These are phyloP conservation scores for Tolypocladium paradoxum DNA, from an alignment of 2,329 filamentous ascomycete species.

Conservation along the genomic window DNA sequence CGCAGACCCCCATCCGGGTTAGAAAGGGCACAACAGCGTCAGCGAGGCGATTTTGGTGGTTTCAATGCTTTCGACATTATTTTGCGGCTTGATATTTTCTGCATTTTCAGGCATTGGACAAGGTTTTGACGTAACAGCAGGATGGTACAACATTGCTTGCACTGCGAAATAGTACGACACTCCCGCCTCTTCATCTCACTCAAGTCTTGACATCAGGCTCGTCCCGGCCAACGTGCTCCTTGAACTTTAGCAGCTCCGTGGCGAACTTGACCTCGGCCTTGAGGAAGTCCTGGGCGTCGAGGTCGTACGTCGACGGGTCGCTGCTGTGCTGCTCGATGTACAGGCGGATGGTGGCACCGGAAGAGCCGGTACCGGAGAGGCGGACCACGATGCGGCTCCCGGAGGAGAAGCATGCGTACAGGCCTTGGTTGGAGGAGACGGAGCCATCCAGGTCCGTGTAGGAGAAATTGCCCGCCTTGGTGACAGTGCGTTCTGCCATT, in stretches of 20 bases:
- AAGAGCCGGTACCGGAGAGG: conserved; percentile 88
- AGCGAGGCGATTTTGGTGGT: not conserved
- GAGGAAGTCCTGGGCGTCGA: conserved; percentile 89
- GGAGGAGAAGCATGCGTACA: conserved; percentile 89
- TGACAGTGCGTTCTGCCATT: conserved; percentile 58
- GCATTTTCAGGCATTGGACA: not conserved
- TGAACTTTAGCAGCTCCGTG: conserved; percentile 77
- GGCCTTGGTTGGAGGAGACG: conserved; percentile 88
- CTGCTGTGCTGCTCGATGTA: conserved; percentile 94
- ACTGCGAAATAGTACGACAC: not conserved
- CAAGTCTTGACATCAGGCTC: conserved; percentile 95
- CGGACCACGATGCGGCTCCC: conserved; percentile 92
- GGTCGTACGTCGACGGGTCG: conserved; percentile 64
- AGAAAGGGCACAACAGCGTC: not conserved
- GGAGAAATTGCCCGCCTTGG: conserved; percentile 88
- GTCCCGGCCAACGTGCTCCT: conserved; percentile 84
- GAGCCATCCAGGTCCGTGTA: conserved; percentile 99
- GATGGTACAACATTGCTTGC: not conserved
- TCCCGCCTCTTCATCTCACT: not conserved
- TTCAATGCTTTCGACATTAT: not conserved
- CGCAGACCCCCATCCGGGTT: not conserved
- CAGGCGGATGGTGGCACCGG: conserved; percentile 88
- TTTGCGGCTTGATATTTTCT: not conserved
- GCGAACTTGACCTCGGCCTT: conserved; percentile 82
- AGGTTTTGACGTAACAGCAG: not conserved